Conservation (phyloP, 805 yeast genomes). For the Maudiozyma pseudohumilis region DNA sequence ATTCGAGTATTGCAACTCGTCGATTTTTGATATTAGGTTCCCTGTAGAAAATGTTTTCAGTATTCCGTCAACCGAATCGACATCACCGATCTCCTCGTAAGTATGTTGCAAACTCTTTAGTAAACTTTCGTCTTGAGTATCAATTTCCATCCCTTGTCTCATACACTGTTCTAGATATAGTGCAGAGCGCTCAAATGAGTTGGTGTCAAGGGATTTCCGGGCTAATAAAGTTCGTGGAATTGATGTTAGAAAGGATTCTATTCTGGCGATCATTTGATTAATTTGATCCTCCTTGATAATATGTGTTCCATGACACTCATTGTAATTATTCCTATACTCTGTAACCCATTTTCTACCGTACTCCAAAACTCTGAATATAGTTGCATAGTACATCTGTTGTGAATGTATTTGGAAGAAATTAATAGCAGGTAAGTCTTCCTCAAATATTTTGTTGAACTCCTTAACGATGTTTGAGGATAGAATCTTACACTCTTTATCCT, state of each 20-base stretch:
- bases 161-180: conserved; percentile 73
- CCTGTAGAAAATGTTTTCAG: conserved; percentile 61
- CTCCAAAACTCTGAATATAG: conserved; percentile 71
- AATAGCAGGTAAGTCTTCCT: conserved; percentile 34
- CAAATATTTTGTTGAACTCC: conserved; percentile 56
- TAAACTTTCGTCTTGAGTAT: conserved; percentile 13
- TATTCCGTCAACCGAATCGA: conserved; percentile 83
- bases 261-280: conserved; percentile 26
- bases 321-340: conserved; percentile 30
- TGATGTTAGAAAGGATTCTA: conserved; percentile 38
- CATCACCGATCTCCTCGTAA: conserved; percentile 80
- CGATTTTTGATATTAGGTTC: conserved; percentile 62
- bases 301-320: conserved; percentile 21
- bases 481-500: conserved; percentile 32
- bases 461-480: conserved; percentile 36
- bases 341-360: conserved; percentile 71
- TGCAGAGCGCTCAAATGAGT: conserved; percentile 79
- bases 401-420: conserved; percentile 51
- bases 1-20: conserved; percentile 74
- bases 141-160: conserved; percentile 27
- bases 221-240: conserved; percentile 70
- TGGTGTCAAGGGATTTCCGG: conserved; percentile 68
- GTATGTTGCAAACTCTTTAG: conserved; percentile 53
- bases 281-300: conserved; percentile 19
- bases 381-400: conserved; percentile 54